phyloP scores from a whole-genome alignment of 805 yeast species.

The Yarrowia sp. region DNA sequence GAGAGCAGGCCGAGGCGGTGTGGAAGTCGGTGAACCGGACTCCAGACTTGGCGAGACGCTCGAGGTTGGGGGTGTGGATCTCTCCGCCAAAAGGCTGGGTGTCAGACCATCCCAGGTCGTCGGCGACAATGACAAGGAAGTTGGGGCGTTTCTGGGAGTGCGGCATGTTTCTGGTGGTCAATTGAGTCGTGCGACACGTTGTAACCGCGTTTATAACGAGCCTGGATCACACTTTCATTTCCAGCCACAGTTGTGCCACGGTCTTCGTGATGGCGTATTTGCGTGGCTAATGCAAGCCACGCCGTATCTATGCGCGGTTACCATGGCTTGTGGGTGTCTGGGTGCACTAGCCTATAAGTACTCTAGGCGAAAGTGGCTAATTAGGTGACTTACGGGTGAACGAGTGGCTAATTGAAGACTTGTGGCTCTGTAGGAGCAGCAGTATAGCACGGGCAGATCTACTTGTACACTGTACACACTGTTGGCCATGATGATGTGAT shows the following conservation, averaged over 20 bases:
- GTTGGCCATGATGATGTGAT: no score
- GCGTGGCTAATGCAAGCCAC: slow-evolving; percentile 21
- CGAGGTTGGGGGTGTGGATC: slow-evolving; percentile 53
- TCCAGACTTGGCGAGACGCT: slow-evolving; percentile 47
- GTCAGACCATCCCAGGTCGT: slow-evolving; percentile 61
- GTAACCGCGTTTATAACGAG: neutral
- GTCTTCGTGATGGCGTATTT: neutral
- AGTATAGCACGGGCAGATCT: no score
- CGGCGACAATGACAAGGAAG: slow-evolving; percentile 54
- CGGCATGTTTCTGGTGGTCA: neutral
- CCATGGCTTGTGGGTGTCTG: neutral
- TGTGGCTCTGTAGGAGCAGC: no score
- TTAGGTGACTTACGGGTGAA: no score
- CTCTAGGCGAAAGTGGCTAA: no score
- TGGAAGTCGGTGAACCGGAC: slow-evolving; percentile 56
- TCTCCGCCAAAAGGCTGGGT: slow-evolving; percentile 51
- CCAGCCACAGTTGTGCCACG: slow-evolving; percentile 23
- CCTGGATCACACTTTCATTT: neutral
- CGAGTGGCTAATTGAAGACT: no score
- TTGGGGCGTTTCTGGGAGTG: slow-evolving; percentile 35
- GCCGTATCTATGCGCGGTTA: slow-evolving; percentile 19
- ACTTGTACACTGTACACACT: neutral
- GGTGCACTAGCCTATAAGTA: no score
- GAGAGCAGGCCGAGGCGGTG: slow-evolving; percentile 63
- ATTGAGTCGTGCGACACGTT: neutral